These are phyloP conservation scores for Sclerotinia trifoliorum DNA, from an alignment of 2,329 filamentous ascomycete species.

Conservation along the genomic window DNA sequence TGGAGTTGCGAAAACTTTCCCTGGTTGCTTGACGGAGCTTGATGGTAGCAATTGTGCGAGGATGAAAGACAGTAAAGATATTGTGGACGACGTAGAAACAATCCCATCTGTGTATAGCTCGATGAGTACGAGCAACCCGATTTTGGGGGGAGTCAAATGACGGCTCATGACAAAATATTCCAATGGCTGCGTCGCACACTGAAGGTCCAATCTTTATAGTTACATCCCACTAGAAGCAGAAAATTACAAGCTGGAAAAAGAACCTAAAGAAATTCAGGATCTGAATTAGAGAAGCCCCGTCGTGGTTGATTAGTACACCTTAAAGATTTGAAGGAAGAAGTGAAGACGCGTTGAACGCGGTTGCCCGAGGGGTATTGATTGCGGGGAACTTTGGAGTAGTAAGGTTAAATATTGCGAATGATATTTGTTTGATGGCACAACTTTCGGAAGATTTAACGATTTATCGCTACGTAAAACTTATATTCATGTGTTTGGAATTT, in stretches of 20 bases:
- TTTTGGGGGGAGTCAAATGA: slow-evolving; percentile 84
- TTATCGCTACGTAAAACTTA: background rate
- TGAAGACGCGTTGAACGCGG: slow-evolving; percentile 8
- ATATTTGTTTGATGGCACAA: background rate
- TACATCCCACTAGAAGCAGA: background rate
- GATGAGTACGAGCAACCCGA: slow-evolving; percentile 77
- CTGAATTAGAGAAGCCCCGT: background rate
- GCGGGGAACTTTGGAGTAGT: background rate
- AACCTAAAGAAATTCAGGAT: background rate
- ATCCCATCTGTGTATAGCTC: slow-evolving; percentile 75
- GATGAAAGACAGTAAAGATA: slow-evolving; percentile 77
- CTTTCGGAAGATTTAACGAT: background rate
- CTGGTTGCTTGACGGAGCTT: slow-evolving; percentile 38
- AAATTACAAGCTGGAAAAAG: background rate
- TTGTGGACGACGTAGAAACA: slow-evolving; percentile 66
- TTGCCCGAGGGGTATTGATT: slow-evolving; percentile 3
- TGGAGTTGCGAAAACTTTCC: slow-evolving; percentile 25
- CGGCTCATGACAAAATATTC: slow-evolving; percentile 59
- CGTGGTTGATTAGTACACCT: background rate
- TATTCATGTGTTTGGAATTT: background rate
- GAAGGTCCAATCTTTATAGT: background rate
- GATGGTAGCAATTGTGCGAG: slow-evolving; percentile 64
- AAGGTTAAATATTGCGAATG: too few relatives aligned
- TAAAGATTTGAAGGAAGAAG: background rate
- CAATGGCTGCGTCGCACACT: background rate